These are phyloP conservation scores for Wickerhamiella sorbophila DNA, from an alignment of 805 yeast genomes.

Conservation along the genomic window DNA sequence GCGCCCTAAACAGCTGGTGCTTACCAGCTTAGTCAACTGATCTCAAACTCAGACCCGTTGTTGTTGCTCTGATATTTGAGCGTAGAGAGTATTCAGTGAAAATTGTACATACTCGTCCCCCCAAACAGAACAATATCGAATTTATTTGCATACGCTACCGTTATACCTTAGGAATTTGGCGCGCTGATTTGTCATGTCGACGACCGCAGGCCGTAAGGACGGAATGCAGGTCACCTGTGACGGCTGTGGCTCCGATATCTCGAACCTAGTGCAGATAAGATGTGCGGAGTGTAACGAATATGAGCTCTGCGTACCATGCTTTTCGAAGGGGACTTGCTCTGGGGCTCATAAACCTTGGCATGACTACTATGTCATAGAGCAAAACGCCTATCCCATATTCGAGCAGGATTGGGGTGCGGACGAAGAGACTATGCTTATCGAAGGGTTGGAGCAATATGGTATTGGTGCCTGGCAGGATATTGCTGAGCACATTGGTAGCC, in stretches of 20 bases:
- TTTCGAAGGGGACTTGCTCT: slow-evolving; percentile 65
- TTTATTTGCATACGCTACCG: too few species aligned
- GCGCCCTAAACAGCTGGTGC: background rate
- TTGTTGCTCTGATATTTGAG: too few species aligned
- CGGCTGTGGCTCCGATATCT: slow-evolving; percentile 91
- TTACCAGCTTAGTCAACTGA: background rate
- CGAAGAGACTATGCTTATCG: slow-evolving; percentile 77
- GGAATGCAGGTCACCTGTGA: slow-evolving; percentile 45
- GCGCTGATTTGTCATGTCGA: background rate
- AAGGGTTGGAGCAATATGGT: slow-evolving; percentile 85
- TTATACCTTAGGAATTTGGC: background rate
- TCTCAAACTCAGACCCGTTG: too few species aligned
- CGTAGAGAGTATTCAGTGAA: too few species aligned
- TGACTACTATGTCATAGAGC: slow-evolving; percentile 82
- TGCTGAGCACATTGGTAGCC: slow-evolving; percentile 88
- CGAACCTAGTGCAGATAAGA: slow-evolving; percentile 74
- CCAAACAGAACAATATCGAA: too few species aligned
- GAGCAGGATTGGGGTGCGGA: slow-evolving; percentile 96
- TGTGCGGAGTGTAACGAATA: slow-evolving; percentile 91
- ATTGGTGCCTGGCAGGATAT: slow-evolving; percentile 96
- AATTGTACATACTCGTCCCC: too few species aligned
- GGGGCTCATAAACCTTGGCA: slow-evolving; percentile 91
- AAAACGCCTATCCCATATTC: slow-evolving; percentile 86
- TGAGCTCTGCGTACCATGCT: slow-evolving; percentile 96
- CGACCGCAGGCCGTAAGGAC: slow-evolving; percentile 13